phyloP scores from a whole-genome alignment of 2,329 filamentous ascomycete species.

The Aspergillus fructus region DNA sequence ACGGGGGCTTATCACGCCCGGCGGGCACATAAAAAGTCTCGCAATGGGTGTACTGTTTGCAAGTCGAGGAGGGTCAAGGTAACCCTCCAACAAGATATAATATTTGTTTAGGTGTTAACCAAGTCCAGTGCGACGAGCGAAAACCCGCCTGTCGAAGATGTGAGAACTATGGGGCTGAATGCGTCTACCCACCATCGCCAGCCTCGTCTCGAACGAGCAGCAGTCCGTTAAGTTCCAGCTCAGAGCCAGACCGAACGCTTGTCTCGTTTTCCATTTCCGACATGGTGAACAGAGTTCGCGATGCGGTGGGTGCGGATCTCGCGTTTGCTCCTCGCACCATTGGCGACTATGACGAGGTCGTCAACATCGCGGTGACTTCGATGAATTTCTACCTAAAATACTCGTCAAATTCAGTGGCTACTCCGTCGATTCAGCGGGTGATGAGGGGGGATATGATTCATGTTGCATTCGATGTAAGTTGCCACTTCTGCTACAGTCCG shows the following conservation, averaged over 20 bases:
- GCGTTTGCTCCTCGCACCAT: conserved; percentile 2
- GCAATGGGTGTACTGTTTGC: conserved; percentile 28
- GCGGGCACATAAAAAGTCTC: conserved; percentile 28
- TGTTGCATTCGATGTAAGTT: conserved; percentile 23
- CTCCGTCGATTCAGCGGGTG: conserved; percentile 16
- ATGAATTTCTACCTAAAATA: conserved; percentile 24
- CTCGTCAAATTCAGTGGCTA: conserved; percentile 14
- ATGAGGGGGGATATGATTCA: conserved; percentile 28
- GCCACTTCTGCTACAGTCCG: background rate
- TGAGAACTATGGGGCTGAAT: conserved; percentile 21
- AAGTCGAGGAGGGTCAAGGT: conserved; percentile 33
- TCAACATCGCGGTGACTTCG: conserved; percentile 12
- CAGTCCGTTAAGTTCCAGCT: background rate
- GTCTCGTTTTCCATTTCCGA: conserved; percentile 18
- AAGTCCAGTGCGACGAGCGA: conserved; percentile 29
- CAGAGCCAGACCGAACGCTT: conserved; percentile 7
- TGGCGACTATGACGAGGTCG: background rate
- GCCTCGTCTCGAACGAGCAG: background rate
- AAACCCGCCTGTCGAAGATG: conserved; percentile 28
- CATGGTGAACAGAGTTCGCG: conserved; percentile 15
- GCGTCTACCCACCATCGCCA: conserved; percentile 18
- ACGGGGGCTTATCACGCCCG: conserved; percentile 14
- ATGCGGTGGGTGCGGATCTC: conserved; percentile 5
- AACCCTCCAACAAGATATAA: background rate
- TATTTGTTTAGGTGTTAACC: background rate